These are phyloP conservation scores for Osmozyma mogii DNA, from an alignment of 805 yeast species.

Conservation along the genomic window DNA sequence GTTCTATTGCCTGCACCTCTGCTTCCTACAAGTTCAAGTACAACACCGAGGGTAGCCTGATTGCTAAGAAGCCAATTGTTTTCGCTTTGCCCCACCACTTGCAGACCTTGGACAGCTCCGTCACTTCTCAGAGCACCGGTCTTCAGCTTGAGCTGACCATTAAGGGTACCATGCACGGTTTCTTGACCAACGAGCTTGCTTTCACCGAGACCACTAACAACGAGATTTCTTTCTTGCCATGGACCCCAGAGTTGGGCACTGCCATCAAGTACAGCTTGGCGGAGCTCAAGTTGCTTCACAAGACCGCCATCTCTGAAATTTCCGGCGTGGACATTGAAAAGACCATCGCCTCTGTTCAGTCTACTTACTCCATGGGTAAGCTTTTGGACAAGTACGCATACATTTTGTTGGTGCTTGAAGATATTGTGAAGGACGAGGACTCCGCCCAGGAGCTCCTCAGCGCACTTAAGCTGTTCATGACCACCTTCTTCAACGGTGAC, in stretches of 20 bases:
- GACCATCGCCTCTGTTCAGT: conserved; percentile 29
- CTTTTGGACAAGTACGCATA: conserved; percentile 50
- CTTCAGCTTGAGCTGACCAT: conserved; percentile 42
- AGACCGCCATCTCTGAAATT: conserved; percentile 40
- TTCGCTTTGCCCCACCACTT: conserved; percentile 68
- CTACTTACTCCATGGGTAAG: conserved; percentile 48
- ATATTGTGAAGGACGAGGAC: conserved; percentile 37
- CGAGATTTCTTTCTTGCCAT: conserved; percentile 38
- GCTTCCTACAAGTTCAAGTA: conserved; percentile 45
- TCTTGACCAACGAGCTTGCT: conserved; percentile 29
- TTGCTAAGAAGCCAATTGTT: conserved; percentile 40
- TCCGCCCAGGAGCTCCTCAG: conserved; percentile 27
- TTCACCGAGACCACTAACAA: conserved; percentile 33
- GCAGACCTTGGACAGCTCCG: conserved; percentile 30
- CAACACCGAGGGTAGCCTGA: conserved; percentile 42
- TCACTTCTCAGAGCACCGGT: conserved; percentile 29
- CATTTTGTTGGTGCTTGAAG: conserved; percentile 43
- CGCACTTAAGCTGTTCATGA: conserved; percentile 38
- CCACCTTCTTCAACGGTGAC: conserved; percentile 29
- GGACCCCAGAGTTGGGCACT: conserved; percentile 26
- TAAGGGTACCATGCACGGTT: conserved; percentile 44
- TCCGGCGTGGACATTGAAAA: conserved; percentile 37
- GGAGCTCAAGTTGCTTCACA: conserved; percentile 36
- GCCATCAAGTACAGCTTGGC: conserved; percentile 33
- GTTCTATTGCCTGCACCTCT: conserved; percentile 36